phyloP scores from a whole-genome alignment of 192 early-diverging fungal species.

The Gaertneriomyces sp. region DNA sequence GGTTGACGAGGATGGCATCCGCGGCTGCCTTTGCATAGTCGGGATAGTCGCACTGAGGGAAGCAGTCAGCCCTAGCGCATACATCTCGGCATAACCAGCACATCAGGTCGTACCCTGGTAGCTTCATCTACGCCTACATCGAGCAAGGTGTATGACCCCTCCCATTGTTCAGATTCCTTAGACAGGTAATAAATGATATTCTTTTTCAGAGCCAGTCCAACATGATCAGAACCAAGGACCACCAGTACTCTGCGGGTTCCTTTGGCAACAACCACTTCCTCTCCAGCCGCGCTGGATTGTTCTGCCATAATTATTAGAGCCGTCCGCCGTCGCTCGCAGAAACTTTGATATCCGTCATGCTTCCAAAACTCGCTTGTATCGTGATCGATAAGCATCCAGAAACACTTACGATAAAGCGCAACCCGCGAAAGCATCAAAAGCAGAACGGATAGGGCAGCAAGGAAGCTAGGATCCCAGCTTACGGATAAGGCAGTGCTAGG shows the following conservation, averaged over 20 bases:
- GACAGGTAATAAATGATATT: constrained; percentile 19
- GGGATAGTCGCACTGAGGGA: constrained; percentile 32
- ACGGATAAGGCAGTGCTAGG: no score
- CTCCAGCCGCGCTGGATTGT: no score
- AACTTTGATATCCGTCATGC: no score
- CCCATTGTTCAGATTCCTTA: no score
- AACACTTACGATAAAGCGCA: no score
- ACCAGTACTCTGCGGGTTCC: constrained; percentile 4
- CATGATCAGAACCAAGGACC: constrained; percentile 33
- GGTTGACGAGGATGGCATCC: constrained; percentile 13
- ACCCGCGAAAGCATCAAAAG: no score
- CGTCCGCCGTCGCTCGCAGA: no score
- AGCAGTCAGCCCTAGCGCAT: constrained; percentile 5
- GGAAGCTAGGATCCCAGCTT: no score
- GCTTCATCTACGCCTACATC: constrained; percentile 17
- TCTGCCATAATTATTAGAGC: no score
- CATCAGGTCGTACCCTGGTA: constrained; percentile 5
- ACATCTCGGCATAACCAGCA: background rate
- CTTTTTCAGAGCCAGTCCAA: constrained; percentile 25
- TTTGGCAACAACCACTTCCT: background rate
- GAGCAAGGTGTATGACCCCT: background rate
- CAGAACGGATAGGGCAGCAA: no score
- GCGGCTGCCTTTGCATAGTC: constrained; percentile 29
- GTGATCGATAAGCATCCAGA: no score
- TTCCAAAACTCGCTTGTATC: no score